phyloP scores from a whole-genome alignment of 345 rosid genomes.

The Balakata baccata region DNA sequence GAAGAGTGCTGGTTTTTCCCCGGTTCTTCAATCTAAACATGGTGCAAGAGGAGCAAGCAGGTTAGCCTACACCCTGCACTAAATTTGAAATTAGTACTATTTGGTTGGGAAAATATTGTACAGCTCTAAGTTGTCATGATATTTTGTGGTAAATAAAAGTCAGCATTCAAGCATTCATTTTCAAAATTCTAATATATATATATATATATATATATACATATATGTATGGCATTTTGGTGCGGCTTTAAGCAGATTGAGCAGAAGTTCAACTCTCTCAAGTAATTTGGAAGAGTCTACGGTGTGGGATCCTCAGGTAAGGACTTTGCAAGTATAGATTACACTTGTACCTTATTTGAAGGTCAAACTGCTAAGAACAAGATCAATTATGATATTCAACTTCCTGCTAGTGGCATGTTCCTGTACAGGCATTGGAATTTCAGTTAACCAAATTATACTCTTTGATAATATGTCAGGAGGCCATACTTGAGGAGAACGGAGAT shows the following conservation, averaged over 20 bases:
- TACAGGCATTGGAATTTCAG: not conserved
- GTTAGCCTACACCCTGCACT: slow-evolving; percentile 25
- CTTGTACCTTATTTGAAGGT: not conserved
- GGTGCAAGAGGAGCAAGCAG: slow-evolving; percentile 32
- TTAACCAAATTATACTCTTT: slow-evolving; percentile 7
- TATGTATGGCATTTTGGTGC: slow-evolving; percentile 5
- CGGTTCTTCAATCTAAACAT: slow-evolving; percentile 31
- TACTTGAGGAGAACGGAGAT: slow-evolving; percentile 30
- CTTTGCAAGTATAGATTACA: not conserved
- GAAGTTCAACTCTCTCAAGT: slow-evolving; percentile 24
- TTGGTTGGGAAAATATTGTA: not conserved
- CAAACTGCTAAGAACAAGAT: not conserved
- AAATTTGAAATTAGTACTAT: not conserved
- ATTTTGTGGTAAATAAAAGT: not conserved
- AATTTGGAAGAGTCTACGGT: slow-evolving; percentile 31
- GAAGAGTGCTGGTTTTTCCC: slow-evolving; percentile 48
- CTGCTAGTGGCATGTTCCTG: not conserved
- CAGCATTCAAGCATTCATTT: not conserved
- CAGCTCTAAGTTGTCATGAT: not conserved
- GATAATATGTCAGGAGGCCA: slow-evolving; percentile 29
- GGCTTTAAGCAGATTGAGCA: slow-evolving; percentile 33
- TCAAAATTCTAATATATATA: not conserved
- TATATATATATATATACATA: too few species aligned
- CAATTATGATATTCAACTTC: not conserved
- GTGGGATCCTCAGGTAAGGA: slow-evolving; percentile 42